phyloP scores from a whole-genome alignment of 306 rosid genomes.

The Hippophae rhamnoides region DNA sequence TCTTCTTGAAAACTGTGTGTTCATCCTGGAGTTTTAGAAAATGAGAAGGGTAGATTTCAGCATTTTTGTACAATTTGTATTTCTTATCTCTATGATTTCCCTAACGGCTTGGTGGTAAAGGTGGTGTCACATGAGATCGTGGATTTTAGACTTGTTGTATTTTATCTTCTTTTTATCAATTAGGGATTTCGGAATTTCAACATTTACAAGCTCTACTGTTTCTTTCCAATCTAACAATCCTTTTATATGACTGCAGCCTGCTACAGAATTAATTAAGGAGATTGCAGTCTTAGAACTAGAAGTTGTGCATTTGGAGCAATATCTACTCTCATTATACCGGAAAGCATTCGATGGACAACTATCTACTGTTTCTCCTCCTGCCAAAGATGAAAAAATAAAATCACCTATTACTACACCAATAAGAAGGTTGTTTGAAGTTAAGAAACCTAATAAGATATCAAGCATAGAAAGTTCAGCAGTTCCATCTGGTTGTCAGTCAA shows the following conservation, averaged over 20 bases:
- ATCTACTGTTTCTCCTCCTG: constrained; percentile 44
- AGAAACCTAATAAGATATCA: constrained; percentile 27
- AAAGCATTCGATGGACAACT: constrained; percentile 74
- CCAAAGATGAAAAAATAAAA: constrained; percentile 40
- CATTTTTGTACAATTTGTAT: too few species aligned
- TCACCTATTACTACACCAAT: constrained; percentile 32
- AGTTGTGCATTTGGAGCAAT: constrained; percentile 88
- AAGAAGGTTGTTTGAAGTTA: constrained; percentile 24
- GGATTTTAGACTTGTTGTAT: too few species aligned
- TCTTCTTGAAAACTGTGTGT: background rate
- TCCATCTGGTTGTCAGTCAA: constrained; percentile 32
- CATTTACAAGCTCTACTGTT: constrained; percentile 1
- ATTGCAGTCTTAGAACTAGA: constrained; percentile 81
- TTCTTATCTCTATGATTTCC: too few species aligned
- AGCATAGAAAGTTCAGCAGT: constrained; percentile 36
- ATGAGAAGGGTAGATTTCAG: background rate
- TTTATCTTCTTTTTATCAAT: too few species aligned
- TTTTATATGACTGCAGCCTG: constrained; percentile 50
- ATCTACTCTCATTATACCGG: constrained; percentile 86
- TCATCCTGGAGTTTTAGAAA: too few species aligned
- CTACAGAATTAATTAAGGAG: constrained; percentile 84
- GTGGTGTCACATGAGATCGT: too few species aligned
- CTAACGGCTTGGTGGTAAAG: too few species aligned
- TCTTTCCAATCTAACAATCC: constrained; percentile 6
- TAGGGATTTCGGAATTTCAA: background rate